A percentile compares a stretch with the other conserved stretches of the same genome.
Conservation (phyloP, 345 rosid genomes). For the Hypericum perforatum region DNA sequence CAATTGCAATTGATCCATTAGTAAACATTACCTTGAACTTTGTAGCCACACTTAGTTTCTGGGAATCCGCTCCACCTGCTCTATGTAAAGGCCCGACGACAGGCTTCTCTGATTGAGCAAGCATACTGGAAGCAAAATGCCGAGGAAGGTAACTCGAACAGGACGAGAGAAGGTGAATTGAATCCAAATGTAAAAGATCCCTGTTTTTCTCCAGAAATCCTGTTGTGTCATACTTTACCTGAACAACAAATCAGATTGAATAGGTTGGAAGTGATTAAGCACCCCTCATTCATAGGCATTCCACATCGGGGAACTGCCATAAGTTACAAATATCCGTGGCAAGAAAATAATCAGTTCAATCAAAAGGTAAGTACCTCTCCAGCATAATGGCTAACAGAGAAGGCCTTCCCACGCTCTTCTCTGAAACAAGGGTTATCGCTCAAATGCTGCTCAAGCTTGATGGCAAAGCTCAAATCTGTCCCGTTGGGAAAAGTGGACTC, state of each 20-base stretch:
- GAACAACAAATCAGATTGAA: slow-evolving; percentile 20
- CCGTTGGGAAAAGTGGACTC: slow-evolving; percentile 98
- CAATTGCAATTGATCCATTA: too few relatives aligned
- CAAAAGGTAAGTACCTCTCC: slow-evolving; percentile 61
- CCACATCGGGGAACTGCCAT: too few relatives aligned
- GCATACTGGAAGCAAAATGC: slow-evolving; percentile 84
- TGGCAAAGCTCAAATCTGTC: slow-evolving; percentile 84
- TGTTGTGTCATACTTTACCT: slow-evolving; percentile 91
- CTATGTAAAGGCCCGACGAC: slow-evolving; percentile 71
- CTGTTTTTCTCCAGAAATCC: slow-evolving; percentile 96
- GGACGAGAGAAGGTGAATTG: slow-evolving; percentile 83
- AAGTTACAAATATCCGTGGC: too few relatives aligned
- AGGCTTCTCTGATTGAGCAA: slow-evolving; percentile 66
- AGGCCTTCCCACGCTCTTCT: slow-evolving; percentile 76
- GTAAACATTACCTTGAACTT: slow-evolving; percentile 67
- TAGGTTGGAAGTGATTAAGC: slow-evolving; percentile 11
- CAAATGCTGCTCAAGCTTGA: slow-evolving; percentile 89
- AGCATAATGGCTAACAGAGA: slow-evolving; percentile 82
- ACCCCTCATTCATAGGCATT: too few relatives aligned
- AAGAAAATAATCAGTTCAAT: too few relatives aligned
- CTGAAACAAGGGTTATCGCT: slow-evolving; percentile 60
- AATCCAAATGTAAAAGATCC: slow-evolving; percentile 85
- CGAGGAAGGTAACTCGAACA: slow-evolving; percentile 84
- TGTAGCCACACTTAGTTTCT: slow-evolving; percentile 80
- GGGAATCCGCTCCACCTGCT: slow-evolving; percentile 97